phyloP scores from a whole-genome alignment of 805 yeast genomes.

The Cyberlindnera mississippiensis region DNA sequence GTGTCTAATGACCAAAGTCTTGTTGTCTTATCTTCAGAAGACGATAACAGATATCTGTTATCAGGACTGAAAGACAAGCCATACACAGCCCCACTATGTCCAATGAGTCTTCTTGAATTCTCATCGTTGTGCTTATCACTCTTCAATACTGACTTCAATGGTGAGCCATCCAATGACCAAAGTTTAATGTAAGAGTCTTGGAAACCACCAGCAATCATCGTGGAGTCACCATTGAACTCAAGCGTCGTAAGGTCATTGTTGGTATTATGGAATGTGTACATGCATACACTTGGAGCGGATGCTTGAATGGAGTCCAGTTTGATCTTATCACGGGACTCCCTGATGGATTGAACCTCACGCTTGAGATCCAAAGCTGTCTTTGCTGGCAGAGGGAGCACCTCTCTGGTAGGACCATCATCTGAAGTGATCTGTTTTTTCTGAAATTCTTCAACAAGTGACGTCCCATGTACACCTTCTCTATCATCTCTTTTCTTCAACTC shows the following conservation, averaged over 20 bases:
- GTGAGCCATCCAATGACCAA: conserved; percentile 92
- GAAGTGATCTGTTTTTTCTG: conserved; percentile 40
- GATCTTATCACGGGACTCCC: conserved; percentile 76
- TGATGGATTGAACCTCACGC: conserved; percentile 71
- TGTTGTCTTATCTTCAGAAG: conserved; percentile 89
- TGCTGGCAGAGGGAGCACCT: conserved; percentile 78
- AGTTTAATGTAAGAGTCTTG: conserved; percentile 86
- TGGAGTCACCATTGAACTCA: conserved; percentile 83
- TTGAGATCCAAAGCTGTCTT: conserved; percentile 77
- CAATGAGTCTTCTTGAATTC: conserved; percentile 54
- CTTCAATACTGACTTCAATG: conserved; percentile 59
- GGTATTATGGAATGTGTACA: conserved; percentile 97
- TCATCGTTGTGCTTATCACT: conserved; percentile 47
- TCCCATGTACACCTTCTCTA: conserved; percentile 38
- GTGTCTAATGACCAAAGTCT: conserved; percentile 94
- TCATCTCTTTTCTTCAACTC: conserved; percentile 80
- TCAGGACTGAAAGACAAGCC: conserved; percentile 91
- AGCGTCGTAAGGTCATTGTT: conserved; percentile 83
- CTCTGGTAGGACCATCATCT: conserved; percentile 66
- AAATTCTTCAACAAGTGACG: conserved; percentile 60
- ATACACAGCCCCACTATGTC: conserved; percentile 94
- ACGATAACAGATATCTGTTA: conserved; percentile 69
- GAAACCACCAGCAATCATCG: conserved; percentile 89
- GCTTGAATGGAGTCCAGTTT: conserved; percentile 68
- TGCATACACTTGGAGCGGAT: conserved; percentile 88